phyloP scores from a whole-genome alignment of 495 filamentous ascomycete genomes.

The Penicillium herquei region DNA sequence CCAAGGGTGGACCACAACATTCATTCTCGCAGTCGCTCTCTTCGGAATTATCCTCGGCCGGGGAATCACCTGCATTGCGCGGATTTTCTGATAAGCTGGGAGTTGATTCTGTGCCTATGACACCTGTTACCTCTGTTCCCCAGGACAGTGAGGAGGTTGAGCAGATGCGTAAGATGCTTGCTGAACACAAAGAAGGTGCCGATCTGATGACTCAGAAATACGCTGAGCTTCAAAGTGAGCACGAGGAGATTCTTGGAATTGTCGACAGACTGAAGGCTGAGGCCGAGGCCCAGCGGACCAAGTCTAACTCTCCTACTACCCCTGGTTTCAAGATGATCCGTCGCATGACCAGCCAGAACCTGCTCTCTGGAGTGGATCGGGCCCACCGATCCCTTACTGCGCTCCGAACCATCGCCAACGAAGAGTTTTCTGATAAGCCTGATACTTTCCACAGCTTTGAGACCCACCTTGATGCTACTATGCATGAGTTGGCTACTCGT shows the following conservation, averaged over 20 bases:
- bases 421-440: conserved; percentile 78
- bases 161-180: conserved; percentile 62
- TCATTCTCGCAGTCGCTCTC: conserved; percentile 94
- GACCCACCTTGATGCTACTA: conserved; percentile 82
- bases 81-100: conserved; percentile 54
- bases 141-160: conserved; percentile 63
- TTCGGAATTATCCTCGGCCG: conserved; percentile 92
- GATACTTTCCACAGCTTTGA: conserved; percentile 92
- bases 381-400: conserved; percentile 90
- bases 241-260: conserved; percentile 76
- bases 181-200: conserved; percentile 75
- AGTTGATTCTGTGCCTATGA: conserved; percentile 6
- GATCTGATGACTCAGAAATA: conserved; percentile 72
- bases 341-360: conserved; percentile 89
- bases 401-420: conserved; percentile 79
- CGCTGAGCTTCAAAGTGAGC: conserved; percentile 73
- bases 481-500: conserved; percentile 85
- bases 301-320: conserved; percentile 61
- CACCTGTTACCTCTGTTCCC: conserved; percentile 16
- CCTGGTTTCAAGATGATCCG: conserved; percentile 69
- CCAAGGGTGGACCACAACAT: conserved; percentile 72
- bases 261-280: conserved; percentile 89
- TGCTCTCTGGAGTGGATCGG: conserved; percentile 79
- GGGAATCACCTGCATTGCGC: conserved; percentile 71
- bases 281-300: conserved; percentile 75